phyloP scores from a whole-genome alignment of 2,329 filamentous ascomycete species.

The Exutisphaerella laricina region DNA sequence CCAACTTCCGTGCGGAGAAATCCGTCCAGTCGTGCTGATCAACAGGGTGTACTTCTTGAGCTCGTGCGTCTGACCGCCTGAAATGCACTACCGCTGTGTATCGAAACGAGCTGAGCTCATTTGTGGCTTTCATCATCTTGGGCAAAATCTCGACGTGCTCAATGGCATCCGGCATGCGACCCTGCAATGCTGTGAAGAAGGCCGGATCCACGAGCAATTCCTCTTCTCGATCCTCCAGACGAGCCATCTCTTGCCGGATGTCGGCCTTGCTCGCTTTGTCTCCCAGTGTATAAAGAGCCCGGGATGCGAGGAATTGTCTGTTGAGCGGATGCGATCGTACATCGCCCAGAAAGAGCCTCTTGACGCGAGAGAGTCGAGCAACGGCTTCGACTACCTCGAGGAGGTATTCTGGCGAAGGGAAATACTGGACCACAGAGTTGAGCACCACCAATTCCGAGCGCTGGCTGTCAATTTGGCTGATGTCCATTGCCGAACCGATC shows the following conservation, averaged over 20 bases:
- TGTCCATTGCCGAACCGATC: slow-evolving; percentile 9
- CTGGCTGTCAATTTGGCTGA: slow-evolving; percentile 5
- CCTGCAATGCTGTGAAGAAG: slow-evolving; percentile 10
- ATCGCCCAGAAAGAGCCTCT: slow-evolving; percentile 14
- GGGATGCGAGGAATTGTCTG: slow-evolving; percentile 7
- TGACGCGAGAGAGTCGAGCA: slow-evolving; percentile 1
- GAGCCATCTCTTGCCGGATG: slow-evolving; percentile 6
- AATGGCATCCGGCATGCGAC: slow-evolving; percentile 2
- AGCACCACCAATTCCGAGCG: slow-evolving; percentile 10
- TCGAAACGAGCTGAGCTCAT: slow-evolving; percentile 14
- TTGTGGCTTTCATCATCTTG: slow-evolving; percentile 13
- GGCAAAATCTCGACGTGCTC: slow-evolving; percentile 16
- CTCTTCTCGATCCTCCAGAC: slow-evolving; percentile 8
- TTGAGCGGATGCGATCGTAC: slow-evolving; percentile 11
- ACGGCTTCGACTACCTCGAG: slow-evolving; percentile 4
- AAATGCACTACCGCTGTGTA: slow-evolving; percentile 11
- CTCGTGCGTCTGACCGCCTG: background rate
- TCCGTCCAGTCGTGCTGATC: slow-evolving; percentile 8
- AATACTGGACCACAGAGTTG: slow-evolving; percentile 15
- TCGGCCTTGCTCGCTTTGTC: slow-evolving; percentile 2
- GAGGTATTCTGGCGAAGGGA: slow-evolving; percentile 14
- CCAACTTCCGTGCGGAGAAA: background rate
- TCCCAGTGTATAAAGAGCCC: slow-evolving; percentile 8
- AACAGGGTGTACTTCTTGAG: background rate
- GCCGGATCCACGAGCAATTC: slow-evolving; percentile 12